Evolutionary conservation across 768 basidiomycete genomes (phyloP).

Genomic region (Mycena pura): DNA sequence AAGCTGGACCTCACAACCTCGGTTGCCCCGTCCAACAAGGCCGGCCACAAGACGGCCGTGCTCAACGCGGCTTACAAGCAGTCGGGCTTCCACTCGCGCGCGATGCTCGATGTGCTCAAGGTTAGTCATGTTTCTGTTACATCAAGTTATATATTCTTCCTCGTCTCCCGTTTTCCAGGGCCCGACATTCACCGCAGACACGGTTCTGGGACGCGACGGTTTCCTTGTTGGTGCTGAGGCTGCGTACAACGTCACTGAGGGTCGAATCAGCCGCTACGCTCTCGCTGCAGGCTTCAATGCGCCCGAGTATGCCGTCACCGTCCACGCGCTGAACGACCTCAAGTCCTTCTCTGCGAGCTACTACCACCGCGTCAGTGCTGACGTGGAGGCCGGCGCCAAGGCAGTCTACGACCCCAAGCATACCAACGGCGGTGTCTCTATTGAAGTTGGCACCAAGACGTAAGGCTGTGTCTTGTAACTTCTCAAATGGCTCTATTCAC

Average conservation of each 20-base stretch:
- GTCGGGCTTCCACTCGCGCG: slow-evolving; percentile 92
- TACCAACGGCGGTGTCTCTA: slow-evolving; percentile 81
- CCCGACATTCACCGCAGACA: slow-evolving; percentile 95
- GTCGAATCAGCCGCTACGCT: slow-evolving; percentile 90
- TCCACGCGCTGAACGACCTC: slow-evolving; percentile 95
- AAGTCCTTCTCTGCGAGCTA: slow-evolving; percentile 94
- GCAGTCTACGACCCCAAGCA: slow-evolving; percentile 95
- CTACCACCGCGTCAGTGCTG: slow-evolving; percentile 93
- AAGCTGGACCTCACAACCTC: slow-evolving; percentile 90
- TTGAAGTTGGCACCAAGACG: slow-evolving; percentile 97
- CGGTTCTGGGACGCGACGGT: slow-evolving; percentile 94
- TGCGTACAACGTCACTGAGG: slow-evolving; percentile 95
- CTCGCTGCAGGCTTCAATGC: slow-evolving; percentile 94
- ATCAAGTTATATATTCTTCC: no score
- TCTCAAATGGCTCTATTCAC: slow-evolving; percentile 1
- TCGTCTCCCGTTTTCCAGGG: slow-evolving; percentile 60
- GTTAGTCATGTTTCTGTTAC: slow-evolving; percentile 54
- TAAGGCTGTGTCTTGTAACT: slow-evolving; percentile 47
- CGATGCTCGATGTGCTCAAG: slow-evolving; percentile 92
- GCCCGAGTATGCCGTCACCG: slow-evolving; percentile 92
- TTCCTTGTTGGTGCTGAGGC: slow-evolving; percentile 97
- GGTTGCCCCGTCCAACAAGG: slow-evolving; percentile 87
- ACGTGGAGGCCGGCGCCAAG: slow-evolving; percentile 95
- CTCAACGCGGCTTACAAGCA: slow-evolving; percentile 93
- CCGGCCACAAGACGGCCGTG: slow-evolving; percentile 72